Percentiles rank a stretch among this genome's conserved stretches.
Evolutionary conservation across 2,329 filamentous ascomycete genomes (phyloP).

Genomic region (Xylariaceae sp.): DNA sequence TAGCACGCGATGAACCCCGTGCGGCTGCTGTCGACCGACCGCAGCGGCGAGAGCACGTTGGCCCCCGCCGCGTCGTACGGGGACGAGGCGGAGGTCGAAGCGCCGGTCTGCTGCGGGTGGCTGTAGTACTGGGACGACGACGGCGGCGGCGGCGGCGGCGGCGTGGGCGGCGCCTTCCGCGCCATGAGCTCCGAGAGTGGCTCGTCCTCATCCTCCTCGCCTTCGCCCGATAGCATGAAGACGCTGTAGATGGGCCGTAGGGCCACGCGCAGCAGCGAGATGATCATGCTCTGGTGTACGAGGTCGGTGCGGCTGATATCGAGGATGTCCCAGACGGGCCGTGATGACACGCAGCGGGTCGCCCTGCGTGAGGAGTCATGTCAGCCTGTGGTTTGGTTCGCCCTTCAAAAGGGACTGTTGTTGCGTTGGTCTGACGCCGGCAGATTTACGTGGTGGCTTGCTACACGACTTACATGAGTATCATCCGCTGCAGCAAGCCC

Average conservation of each 20-base stretch:
- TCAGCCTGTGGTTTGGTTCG: background rate
- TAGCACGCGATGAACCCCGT: slow-evolving; percentile 43
- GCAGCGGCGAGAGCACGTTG: slow-evolving; percentile 12
- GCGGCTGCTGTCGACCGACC: slow-evolving; percentile 33
- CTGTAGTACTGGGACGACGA: background rate
- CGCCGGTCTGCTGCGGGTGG: slow-evolving; percentile 8
- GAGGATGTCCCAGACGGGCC: slow-evolving; percentile 33
- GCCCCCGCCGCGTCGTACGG: slow-evolving; percentile 3
- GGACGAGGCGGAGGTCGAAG: background rate
- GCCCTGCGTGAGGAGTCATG: slow-evolving; percentile 28
- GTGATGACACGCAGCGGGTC: slow-evolving; percentile 34
- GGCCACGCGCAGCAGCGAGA: slow-evolving; percentile 40
- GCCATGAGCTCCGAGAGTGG: slow-evolving; percentile 24
- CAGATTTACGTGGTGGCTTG: too few relatives aligned
- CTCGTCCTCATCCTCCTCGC: slow-evolving; percentile 17
- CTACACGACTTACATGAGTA: slow-evolving; percentile 35
- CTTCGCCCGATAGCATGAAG: slow-evolving; percentile 20
- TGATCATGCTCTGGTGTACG: slow-evolving; percentile 40
- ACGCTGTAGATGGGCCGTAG: slow-evolving; percentile 35
- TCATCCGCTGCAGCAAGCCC: slow-evolving; percentile 38
- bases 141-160: background rate
- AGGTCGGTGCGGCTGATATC: slow-evolving; percentile 34
- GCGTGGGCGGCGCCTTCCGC: slow-evolving; percentile 18
- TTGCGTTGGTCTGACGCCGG: too few relatives aligned
- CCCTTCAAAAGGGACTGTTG: background rate